These are phyloP conservation scores for Sclerotinia spermophila DNA, from an alignment of 2,329 filamentous ascomycete species.

Conservation along the genomic window DNA sequence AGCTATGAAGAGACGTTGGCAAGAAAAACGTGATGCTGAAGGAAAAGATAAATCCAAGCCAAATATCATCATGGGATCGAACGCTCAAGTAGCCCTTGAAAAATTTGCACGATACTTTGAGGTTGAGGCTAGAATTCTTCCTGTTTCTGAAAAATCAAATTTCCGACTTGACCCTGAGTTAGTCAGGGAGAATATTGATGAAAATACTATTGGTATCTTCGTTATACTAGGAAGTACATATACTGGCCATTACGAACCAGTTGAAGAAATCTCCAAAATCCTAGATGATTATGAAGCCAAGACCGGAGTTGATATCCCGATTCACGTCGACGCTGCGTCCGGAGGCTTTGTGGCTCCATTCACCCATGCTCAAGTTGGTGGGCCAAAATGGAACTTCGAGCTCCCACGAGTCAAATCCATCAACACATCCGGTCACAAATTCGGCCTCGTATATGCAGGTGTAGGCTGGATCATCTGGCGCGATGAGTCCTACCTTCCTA, in stretches of 20 bases:
- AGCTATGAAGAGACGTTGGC: constrained; percentile 73
- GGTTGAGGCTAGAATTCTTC: constrained; percentile 63
- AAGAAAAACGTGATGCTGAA: constrained; percentile 55
- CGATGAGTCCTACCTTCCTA: constrained; percentile 60
- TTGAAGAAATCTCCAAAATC: constrained; percentile 63
- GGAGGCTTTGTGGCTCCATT: constrained; percentile 62
- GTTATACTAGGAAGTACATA: constrained; percentile 70
- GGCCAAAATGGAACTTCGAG: constrained; percentile 60
- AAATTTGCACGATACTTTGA: constrained; percentile 74
- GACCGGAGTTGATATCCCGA: constrained; percentile 62
- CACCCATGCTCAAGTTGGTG: constrained; percentile 51
- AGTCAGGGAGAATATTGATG: constrained; percentile 65
- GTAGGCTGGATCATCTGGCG: constrained; percentile 70
- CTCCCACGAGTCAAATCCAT: constrained; percentile 62
- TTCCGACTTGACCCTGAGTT: constrained; percentile 61
- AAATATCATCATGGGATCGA: constrained; percentile 72
- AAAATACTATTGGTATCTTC: constrained; percentile 75
- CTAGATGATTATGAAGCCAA: constrained; percentile 59
- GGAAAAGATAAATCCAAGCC: constrained; percentile 62
- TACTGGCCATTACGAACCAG: constrained; percentile 70
- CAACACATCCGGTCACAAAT: constrained; percentile 62
- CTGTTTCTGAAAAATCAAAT: constrained; percentile 57
- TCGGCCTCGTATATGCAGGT: constrained; percentile 61
- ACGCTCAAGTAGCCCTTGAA: constrained; percentile 69
- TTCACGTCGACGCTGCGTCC: constrained; percentile 61